Conservation (phyloP, 192 early-diverging fungal species). For the Coemansia sp. region DNA sequence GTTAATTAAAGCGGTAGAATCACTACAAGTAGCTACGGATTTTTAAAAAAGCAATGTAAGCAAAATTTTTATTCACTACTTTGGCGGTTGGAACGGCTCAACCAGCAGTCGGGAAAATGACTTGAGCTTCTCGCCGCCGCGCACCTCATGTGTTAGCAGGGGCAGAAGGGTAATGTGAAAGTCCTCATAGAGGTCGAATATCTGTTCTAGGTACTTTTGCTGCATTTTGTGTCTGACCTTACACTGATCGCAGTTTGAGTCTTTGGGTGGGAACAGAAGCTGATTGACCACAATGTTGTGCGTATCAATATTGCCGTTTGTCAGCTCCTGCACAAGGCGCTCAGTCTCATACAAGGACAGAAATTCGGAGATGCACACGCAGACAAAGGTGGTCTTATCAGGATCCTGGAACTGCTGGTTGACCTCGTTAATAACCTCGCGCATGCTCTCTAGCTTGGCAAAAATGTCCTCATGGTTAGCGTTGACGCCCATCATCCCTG, state of each 20-base stretch:
- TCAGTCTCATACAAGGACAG: conserved; percentile 99
- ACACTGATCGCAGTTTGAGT: conserved; percentile 85
- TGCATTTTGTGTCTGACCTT: conserved; percentile 96
- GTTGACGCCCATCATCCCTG: conserved; percentile 80
- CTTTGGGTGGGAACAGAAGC: conserved; percentile 89
- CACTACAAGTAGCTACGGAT: background rate
- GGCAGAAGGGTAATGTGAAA: conserved; percentile 96
- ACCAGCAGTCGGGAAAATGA: conserved; percentile 90
- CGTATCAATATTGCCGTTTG: conserved; percentile 94
- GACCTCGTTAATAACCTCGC: conserved; percentile 93
- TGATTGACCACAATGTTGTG: conserved; percentile 99
- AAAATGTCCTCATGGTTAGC: conserved; percentile 93
- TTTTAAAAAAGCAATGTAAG: background rate
- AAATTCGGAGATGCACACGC: conserved; percentile 99
- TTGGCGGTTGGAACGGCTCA: conserved; percentile 65
- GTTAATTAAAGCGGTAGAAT: background rate
- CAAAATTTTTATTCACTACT: conserved; percentile 15
- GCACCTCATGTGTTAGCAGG: conserved; percentile 92
- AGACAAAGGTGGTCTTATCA: conserved; percentile 98
- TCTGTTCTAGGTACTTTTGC: conserved; percentile 97
- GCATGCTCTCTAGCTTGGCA: conserved; percentile 93
- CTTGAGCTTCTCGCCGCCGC: conserved; percentile 90
- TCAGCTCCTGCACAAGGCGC: conserved; percentile 99
- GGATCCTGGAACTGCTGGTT: conserved; percentile 99
- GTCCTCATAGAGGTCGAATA: conserved; percentile 98